A percentile compares a stretch with the other conserved stretches of the same genome.
Conservation (phyloP, 2,329 filamentous ascomycete genomes). For the Colletotrichum shisoi region DNA sequence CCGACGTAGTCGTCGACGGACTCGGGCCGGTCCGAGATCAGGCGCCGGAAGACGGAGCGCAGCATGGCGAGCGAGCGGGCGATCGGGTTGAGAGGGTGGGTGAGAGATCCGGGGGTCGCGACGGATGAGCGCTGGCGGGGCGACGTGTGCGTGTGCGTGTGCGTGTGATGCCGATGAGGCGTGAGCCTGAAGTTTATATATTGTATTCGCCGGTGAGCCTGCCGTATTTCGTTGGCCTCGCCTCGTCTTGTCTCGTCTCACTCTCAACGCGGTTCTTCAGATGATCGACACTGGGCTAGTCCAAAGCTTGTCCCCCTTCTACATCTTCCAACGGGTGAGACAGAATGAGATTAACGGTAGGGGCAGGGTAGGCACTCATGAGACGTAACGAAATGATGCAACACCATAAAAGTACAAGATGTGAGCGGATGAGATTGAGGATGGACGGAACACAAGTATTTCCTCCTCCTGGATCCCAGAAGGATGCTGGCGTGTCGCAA, state of each 20-base stretch:
- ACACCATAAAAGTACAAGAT: background rate
- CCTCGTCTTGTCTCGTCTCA: background rate
- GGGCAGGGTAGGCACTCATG: too few relatives aligned
- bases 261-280: background rate
- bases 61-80: constrained; percentile 24
- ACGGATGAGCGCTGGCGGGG: background rate
- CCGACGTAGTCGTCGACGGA: constrained; percentile 61
- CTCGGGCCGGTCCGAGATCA: constrained; percentile 45
- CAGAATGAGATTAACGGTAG: background rate
- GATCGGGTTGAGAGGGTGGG: background rate
- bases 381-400: background rate
- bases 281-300: background rate
- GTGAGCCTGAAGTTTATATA: background rate
- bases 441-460: constrained; percentile 8
- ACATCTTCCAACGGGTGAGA: constrained; percentile 1
- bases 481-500: constrained; percentile 4
- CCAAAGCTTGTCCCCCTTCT: background rate
- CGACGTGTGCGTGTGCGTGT: background rate
- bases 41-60: constrained; percentile 32
- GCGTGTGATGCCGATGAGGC: background rate
- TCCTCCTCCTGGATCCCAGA: too few relatives aligned
- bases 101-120: background rate
- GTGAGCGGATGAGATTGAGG: background rate
- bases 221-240: background rate
- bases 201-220: background rate